These are phyloP conservation scores for Verticillium isaacii DNA, from an alignment of 2,329 filamentous ascomycete species.

Conservation along the genomic window DNA sequence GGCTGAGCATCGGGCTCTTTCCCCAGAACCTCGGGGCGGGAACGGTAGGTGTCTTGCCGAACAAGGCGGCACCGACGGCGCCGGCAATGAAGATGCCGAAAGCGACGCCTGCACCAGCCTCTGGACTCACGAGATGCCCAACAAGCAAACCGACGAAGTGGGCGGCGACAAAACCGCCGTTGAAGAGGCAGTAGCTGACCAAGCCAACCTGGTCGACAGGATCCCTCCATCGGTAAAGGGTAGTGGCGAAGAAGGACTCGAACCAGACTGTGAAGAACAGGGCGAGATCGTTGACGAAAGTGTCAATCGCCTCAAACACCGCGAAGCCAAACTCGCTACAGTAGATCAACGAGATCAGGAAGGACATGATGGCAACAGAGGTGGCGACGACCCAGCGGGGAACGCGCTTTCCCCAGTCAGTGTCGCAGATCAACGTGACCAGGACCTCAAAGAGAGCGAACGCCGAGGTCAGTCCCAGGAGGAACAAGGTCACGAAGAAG, in stretches of 20 bases:
- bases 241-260: conserved; percentile 44
- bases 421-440: conserved; percentile 44
- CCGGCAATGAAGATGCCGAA: conserved; percentile 42
- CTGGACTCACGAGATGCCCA: conserved; percentile 34
- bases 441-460: conserved; percentile 49
- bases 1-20: conserved; percentile 26
- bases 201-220: conserved; percentile 36
- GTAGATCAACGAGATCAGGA: conserved; percentile 45
- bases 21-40: conserved; percentile 30
- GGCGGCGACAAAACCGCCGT: conserved; percentile 41
- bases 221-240: conserved; percentile 42
- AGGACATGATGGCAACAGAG: conserved; percentile 35
- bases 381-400: conserved; percentile 39
- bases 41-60: conserved; percentile 31
- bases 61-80: conserved; percentile 24
- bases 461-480: conserved; percentile 48
- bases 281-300: conserved; percentile 46
- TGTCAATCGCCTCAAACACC: conserved; percentile 45
- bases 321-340: conserved; percentile 51
- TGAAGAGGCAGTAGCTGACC: conserved; percentile 35
- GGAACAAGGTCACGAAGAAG: conserved; percentile 48
- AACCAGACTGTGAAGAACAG: conserved; percentile 47
- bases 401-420: conserved; percentile 30
- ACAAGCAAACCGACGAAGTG: conserved; percentile 42
- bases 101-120: conserved; percentile 40